Percentiles rank a stretch among this genome's conserved stretches.
These are phyloP conservation scores for Balansia obtecta DNA, from an alignment of 2,329 filamentous ascomycete species.

Conservation along the genomic window DNA sequence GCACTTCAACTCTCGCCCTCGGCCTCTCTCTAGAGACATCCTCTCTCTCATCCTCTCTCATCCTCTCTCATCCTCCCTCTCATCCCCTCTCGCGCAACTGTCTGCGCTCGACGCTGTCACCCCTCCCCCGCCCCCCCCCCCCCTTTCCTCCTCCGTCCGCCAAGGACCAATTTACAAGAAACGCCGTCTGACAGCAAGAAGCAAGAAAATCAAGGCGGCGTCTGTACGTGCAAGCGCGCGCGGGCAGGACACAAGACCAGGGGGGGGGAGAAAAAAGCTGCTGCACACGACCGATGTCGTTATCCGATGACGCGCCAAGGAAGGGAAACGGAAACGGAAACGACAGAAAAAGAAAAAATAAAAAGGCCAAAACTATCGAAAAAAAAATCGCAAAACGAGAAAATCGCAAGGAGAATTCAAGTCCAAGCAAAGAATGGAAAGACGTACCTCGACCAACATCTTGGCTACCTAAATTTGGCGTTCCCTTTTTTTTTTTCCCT, in stretches of 20 bases:
- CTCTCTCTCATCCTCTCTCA: no score
- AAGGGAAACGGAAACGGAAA: no score
- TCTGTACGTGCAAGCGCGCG: constrained; percentile 1
- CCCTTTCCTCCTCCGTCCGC: no score
- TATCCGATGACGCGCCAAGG: not conserved
- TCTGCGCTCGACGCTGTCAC: not conserved
- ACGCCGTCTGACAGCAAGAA: not conserved
- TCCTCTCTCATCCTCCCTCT: no score
- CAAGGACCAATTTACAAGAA: not conserved
- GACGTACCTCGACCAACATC: constrained; percentile 27
- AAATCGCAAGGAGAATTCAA: not conserved
- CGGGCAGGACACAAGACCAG: not conserved
- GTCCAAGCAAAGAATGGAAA: not conserved
- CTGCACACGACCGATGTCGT: constrained; percentile 4
- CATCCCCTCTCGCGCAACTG: not conserved
- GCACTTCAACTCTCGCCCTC: not conserved
- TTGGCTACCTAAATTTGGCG: constrained; percentile 8
- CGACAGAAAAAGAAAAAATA: no score
- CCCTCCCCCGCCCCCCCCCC: not conserved
- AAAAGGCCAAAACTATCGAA: not conserved
- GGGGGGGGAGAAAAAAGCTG: not conserved
- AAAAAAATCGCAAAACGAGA: constrained; percentile 2
- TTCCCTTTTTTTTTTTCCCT: constrained; percentile 7
- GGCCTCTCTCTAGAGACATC: no score
- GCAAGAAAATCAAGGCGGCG: not conserved